Percentiles rank a stretch among this genome's conserved stretches.
Evolutionary conservation across 768 basidiomycete genomes (phyloP).

Genomic region (Xerocomellus chrysenteron): DNA sequence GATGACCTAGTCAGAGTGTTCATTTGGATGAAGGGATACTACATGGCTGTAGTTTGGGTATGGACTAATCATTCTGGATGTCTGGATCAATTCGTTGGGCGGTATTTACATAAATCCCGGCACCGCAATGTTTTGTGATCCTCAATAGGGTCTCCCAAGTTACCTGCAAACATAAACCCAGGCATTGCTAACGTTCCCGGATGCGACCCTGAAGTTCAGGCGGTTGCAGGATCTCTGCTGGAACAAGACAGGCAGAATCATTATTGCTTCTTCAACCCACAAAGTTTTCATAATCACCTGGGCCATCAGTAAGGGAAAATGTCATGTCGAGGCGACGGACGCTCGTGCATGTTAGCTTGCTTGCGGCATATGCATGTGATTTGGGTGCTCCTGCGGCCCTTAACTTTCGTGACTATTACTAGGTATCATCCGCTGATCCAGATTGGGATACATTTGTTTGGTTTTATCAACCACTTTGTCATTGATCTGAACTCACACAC

Average conservation of each 20-base stretch:
- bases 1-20: neutral
- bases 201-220: constrained; percentile 42
- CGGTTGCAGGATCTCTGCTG: constrained; percentile 43
- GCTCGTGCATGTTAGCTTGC: constrained; percentile 35
- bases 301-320: constrained; percentile 51
- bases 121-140: neutral
- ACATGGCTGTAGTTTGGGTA: neutral
- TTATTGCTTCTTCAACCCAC: constrained; percentile 48
- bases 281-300: constrained; percentile 56
- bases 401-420: neutral
- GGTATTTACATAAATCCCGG: too few relatives aligned
- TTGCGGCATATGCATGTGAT: constrained; percentile 60
- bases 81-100: neutral
- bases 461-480: neutral
- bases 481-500: neutral
- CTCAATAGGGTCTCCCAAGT: neutral
- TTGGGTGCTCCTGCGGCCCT: constrained; percentile 47
- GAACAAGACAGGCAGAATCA: constrained; percentile 47
- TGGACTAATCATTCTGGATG: neutral
- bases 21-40: neutral
- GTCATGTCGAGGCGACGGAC: neutral
- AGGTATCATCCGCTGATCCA: constrained; percentile 60
- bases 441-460: constrained; percentile 45
- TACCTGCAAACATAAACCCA: constrained; percentile 25
- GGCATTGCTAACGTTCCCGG: constrained; percentile 51